Conservation (phyloP, 192 early-diverging fungal species). For the Coemansia sp. region DNA sequence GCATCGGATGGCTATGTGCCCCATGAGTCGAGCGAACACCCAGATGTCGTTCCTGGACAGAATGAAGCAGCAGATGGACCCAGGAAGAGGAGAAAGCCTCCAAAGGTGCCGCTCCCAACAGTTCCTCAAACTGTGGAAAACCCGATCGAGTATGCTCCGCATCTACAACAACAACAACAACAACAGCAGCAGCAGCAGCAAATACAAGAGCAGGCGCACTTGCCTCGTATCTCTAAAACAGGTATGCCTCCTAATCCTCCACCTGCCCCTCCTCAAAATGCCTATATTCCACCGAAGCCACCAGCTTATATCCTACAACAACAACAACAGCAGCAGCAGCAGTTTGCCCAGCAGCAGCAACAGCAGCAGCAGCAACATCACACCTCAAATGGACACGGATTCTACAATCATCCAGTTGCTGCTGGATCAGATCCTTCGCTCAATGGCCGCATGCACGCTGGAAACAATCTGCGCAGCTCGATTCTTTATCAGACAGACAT, state of each 20-base stretch:
- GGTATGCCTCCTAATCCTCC: neutral
- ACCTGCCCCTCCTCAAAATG: constrained; percentile 16
- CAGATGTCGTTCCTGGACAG: neutral
- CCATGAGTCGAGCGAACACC: constrained; percentile 3
- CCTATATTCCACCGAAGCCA: constrained; percentile 26
- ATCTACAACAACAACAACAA: constrained; percentile 6
- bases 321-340: constrained; percentile 18
- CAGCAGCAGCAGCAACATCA: constrained; percentile 4
- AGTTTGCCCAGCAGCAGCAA: constrained; percentile 9
- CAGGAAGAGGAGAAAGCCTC: constrained; percentile 8
- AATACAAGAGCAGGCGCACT: neutral
- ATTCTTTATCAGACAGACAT: constrained; percentile 12
- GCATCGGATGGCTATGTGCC: neutral
- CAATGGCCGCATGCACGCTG: constrained; percentile 44
- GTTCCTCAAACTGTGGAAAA: constrained; percentile 5
- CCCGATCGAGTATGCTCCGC: constrained; percentile 6
- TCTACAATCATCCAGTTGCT: constrained; percentile 38
- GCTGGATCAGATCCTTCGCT: constrained; percentile 51
- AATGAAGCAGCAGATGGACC: neutral
- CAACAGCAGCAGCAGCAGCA: constrained; percentile 9
- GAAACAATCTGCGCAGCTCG: constrained; percentile 40
- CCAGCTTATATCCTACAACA: constrained; percentile 14
- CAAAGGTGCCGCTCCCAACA: constrained; percentile 9
- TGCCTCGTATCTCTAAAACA: constrained; percentile 1
- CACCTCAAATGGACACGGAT: constrained; percentile 14